Base-by-base conservation (phyloP, 345 rosid species). In the Syzygium aromaticum region DNA sequence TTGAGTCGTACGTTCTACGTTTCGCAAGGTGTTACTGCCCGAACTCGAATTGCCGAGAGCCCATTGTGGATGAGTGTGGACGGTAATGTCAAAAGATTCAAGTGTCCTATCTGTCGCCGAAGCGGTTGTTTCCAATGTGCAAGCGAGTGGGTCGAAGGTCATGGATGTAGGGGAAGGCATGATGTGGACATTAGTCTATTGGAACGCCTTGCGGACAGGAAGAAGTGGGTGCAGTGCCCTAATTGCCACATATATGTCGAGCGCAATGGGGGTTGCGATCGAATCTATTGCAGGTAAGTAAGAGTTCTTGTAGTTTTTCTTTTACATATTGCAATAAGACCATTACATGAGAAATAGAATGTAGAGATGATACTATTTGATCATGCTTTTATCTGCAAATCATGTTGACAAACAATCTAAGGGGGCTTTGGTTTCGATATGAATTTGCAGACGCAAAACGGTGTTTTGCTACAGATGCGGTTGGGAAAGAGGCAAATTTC, bases 211-310 rank as follows among this genome's bases (percentile, higher is more conserved):
- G 77, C 77, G 77, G 0, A 64, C 17, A 15, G 3, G 11, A 1
- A 64, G 40, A 64, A 1, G 22, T 64, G 77, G 40, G 1, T 10
- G 40, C 77, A 1, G 21, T 64, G 77, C 77, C 77, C 77, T 9
- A 64, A 2, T 64, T 64, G 77, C 38, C 5, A 0, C 21, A 63
- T 14, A 2, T 63, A 63, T 3, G 38, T 63, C 33, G 77, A 63
- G 77, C 38, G 38, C 38, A 0, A 0, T 1, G 11, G 1, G 3
- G 40, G 77, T 63, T 63, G 77, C 77, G 15, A 3, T 0, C 15
- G 2, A 0, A 28, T 63, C 77, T 0, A 0, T 3, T 63, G 40
- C 40, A 63, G 40, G 77, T 63, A 28, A 27, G 46, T 43, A 6
- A 53, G 54, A 16, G 54, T 52, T 52, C 6, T 53, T 53, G 54